Evolutionary conservation across 1,284 basidiomycete genomes (phyloP), one percentile per base, ranked within the genome.

Genomic region (Leccinum laetum): DNA sequence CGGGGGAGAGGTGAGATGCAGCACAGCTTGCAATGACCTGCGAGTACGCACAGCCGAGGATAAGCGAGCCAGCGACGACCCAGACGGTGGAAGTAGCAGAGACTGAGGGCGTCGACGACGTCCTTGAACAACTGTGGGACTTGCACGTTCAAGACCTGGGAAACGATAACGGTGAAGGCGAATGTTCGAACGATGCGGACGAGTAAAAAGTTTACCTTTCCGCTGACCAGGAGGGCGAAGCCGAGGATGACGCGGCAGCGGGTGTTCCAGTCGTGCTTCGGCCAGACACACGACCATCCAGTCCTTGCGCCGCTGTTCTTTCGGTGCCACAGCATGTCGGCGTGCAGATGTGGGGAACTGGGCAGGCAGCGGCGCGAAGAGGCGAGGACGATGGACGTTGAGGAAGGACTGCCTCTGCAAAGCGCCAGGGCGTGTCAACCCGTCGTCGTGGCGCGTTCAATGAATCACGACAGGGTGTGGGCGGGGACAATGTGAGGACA

Each of bases 41-140:
- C 52, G 11, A 44, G 5, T 8, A 84, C 93, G 73, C 75, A 97
- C 96, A 99, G 61, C 96, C 97, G 24, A 96, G 81, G 63, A 99
- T 89, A 52, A 95, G 83, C 1, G 93, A 90, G 10, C 97, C 98
- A 0, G 91, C 95, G 13, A 99, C 82, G 5, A 96, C 85, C 94
- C 95, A 98, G 4, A 95, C 93, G 0, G 96, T 94, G 5, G 92
- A 89, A 1, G 85, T 82, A 9, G 91, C 84, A 1, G 90, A 86
- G 63, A 98, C 83, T 98, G 68, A 99, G 82, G 1, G 89, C 78
- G 75, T 99, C 97, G 65, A 99, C 90, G 59, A 99, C 89, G 49
- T 85, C 77, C 78, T 99, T 99, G 86, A 99, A 99, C 69, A 99
- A 84, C 70, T 96, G 88, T 0, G 98, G 97, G 5, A 99, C 96